Evolutionary conservation across 306 rosid genomes (phyloP), one percentile per base, ranked within the genome.

Genomic region (Acacia melanoxylon): DNA sequence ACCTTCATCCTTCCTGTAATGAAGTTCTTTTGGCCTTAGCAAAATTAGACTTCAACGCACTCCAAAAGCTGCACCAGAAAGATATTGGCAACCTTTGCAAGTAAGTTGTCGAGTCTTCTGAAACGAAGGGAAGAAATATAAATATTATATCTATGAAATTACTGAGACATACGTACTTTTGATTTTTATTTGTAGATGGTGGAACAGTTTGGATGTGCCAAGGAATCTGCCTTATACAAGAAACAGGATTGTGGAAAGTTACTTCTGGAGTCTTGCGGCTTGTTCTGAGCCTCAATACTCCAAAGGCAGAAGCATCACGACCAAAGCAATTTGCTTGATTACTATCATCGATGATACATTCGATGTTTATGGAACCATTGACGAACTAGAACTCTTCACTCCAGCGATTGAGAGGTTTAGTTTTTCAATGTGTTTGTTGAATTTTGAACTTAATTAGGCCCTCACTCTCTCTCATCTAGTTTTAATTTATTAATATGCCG

Each of bases 171-270:
- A 22, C 9, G 24, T 59, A 10, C 2, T 59, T 59, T 24, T 24
- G 2, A 24, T 22, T 22, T 59, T 3, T 37, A 37, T 37, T 37
- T 10, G 16, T 66, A 84, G 91, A 75, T 88, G 93, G 93, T 89
- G 90, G 91, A 85, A 88, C 8, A 83, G 85, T n/a, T 77, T 89
- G 35, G 81, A 88, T 35, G 46, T 78, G 15, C 61, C 33, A 52
- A 52, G 24, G 44, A 83, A 78, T 6, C 54, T 84, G 0, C 77
- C 93, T 0, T 89, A 80, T 82, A 66, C 56, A 8, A 78, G 92
- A 41, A 85, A 88, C 71, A 85, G 94, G 56, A 52, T 88, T 16
- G 87, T 86, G 8, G 95, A 91, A 81, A 10, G 35, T 22, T 61
- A 12, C 67, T 22, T 61, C 2, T 61, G 67, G 67, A 15, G 7